phyloP scores from a whole-genome alignment of 2,329 filamentous ascomycete genomes.

The Trichoderma guizhouense region DNA sequence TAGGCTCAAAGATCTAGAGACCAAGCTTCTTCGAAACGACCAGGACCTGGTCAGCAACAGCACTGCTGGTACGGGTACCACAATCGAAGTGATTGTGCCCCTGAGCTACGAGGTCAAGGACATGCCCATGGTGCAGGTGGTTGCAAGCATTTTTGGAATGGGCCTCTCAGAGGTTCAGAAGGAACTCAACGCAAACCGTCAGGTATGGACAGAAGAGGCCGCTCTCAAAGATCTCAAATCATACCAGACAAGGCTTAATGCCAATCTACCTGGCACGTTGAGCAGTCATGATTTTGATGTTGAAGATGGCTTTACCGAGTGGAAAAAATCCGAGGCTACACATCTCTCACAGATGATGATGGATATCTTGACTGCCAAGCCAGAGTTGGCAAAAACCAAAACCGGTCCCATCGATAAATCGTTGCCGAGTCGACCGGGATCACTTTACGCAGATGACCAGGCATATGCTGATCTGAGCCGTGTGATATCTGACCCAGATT shows the following conservation, averaged over 20 bases:
- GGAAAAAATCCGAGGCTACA: conserved; percentile 85
- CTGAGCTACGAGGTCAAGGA: conserved; percentile 92
- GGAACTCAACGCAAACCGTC: conserved; percentile 79
- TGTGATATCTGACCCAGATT: conserved; percentile 47
- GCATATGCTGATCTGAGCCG: conserved; percentile 52
- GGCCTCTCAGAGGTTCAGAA: conserved; percentile 76
- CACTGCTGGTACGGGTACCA: conserved; percentile 39
- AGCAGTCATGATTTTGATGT: conserved; percentile 83
- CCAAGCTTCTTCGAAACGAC: conserved; percentile 89
- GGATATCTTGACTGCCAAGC: conserved; percentile 80
- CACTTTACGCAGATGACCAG: conserved; percentile 47
- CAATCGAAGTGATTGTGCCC: conserved; percentile 77
- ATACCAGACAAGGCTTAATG: conserved; percentile 84
- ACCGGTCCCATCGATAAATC: conserved; percentile 56
- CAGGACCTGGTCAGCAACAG: conserved; percentile 64
- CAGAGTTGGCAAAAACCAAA: conserved; percentile 76
- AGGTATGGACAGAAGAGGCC: conserved; percentile 85
- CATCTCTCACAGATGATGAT: conserved; percentile 92
- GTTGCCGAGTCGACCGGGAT: conserved; percentile 50
- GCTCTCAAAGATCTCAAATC: conserved; percentile 88
- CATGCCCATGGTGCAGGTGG: conserved; percentile 88
- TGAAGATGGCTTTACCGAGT: conserved; percentile 81
- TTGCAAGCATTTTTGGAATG: conserved; percentile 81
- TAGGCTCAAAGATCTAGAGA: conserved; percentile 78
- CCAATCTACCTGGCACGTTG: conserved; percentile 73